Conservation (phyloP, 805 yeast genomes). For the Saccharomycopsis oosterbeekiorum region DNA sequence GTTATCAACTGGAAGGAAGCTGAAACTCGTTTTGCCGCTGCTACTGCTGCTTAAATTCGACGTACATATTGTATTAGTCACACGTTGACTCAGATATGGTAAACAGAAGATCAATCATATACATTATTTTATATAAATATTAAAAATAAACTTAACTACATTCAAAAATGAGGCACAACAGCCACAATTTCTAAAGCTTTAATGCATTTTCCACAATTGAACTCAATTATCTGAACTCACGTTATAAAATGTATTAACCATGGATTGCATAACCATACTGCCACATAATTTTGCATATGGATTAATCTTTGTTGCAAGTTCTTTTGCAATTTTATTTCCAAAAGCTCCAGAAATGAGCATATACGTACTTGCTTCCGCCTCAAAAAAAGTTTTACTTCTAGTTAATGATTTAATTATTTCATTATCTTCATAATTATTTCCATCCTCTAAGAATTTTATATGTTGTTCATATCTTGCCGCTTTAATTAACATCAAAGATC, state of each 20-base stretch:
- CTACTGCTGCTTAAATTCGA: conserved; percentile 3
- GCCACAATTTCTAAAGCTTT: neutral
- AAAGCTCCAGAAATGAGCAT: conserved; percentile 8
- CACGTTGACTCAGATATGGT: too few species aligned
- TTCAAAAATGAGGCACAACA: neutral
- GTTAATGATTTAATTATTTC: neutral
- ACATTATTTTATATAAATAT: too few species aligned
- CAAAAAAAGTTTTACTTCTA: neutral
- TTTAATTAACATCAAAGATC: conserved; percentile 4
- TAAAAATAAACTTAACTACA: neutral
- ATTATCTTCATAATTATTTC: neutral
- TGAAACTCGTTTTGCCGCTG: conserved; percentile 48
- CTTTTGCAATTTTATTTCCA: conserved; percentile 5
- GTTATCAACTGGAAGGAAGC: conserved; percentile 93
- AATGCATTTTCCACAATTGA: neutral
- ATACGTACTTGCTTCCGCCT: conserved; percentile 8
- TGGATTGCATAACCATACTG: conserved; percentile 7
- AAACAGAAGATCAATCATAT: too few species aligned
- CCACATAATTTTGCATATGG: conserved; percentile 15
- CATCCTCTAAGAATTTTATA: neutral
- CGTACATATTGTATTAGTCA: too few species aligned
- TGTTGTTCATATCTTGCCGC: conserved; percentile 4
- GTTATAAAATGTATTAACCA: neutral
- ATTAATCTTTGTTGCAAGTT: conserved; percentile 4
- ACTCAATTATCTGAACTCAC: neutral